Evolutionary conservation across 768 basidiomycete genomes (phyloP).

Genomic region (Boletus fagicola): DNA sequence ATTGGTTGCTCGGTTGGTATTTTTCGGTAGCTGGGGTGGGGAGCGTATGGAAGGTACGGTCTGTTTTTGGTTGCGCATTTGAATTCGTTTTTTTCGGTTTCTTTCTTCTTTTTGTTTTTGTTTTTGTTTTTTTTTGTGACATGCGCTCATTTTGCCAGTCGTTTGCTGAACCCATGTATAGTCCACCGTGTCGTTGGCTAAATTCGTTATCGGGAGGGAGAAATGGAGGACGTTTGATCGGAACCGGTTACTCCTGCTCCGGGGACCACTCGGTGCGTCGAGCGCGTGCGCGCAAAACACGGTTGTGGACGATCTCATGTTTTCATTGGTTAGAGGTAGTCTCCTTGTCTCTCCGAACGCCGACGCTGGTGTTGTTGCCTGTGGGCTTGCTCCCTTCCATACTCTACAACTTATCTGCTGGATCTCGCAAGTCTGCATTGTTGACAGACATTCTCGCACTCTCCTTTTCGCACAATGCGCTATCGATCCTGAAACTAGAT

Average conservation of each 20-base stretch:
- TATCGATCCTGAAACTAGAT: slow-evolving; percentile 80
- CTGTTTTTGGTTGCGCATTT: not conserved
- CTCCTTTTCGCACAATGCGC: slow-evolving; percentile 78
- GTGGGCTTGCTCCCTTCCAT: slow-evolving; percentile 63
- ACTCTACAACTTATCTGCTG: slow-evolving; percentile 52
- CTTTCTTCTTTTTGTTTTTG: too few species aligned
- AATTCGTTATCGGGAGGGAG: slow-evolving; percentile 46
- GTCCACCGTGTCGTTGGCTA: slow-evolving; percentile 52
- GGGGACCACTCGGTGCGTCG: slow-evolving; percentile 45
- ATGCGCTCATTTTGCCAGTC: not conserved
- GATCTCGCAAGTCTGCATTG: slow-evolving; percentile 56
- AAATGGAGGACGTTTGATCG: slow-evolving; percentile 60
- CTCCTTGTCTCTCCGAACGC: slow-evolving; percentile 52
- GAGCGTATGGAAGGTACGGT: slow-evolving; percentile 60
- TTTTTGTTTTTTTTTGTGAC: too few species aligned
- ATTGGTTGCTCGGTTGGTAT: slow-evolving; percentile 75
- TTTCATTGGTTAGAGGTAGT: slow-evolving; percentile 30
- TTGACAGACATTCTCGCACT: slow-evolving; percentile 75
- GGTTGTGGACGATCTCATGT: slow-evolving; percentile 4
- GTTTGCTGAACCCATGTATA: slow-evolving; percentile 21
- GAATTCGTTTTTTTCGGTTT: not conserved
- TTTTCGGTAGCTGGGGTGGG: slow-evolving; percentile 64
- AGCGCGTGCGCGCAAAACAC: not conserved
- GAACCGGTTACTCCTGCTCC: slow-evolving; percentile 43
- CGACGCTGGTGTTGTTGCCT: slow-evolving; percentile 55